Base-by-base conservation (phyloP, 106 monocot species). In the Platanthera zijinensis region DNA sequence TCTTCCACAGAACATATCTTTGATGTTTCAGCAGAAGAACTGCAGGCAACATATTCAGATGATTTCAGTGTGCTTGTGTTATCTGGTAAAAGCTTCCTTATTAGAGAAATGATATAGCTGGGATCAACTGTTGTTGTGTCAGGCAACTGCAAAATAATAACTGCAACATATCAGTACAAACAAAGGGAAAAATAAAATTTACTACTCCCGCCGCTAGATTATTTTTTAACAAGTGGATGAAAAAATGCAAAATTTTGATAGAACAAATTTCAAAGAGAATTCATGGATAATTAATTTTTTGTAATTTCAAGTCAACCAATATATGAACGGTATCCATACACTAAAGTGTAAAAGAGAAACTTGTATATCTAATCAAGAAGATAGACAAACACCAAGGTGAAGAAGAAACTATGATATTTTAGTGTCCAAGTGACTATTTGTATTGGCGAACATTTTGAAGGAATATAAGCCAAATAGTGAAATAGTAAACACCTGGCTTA, bases 81-180 rank as follows among this genome's bases (percentile, higher is more conserved):
- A 64, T 52, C 18, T 75, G 96, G 96, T 72, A 96, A 82, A 48
- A 96, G 83, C 63, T 80, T 80, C 69, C 96, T 79, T 76, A 96
- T 96, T 74, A 90, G 85, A 80, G 93, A 96, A 69, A 96, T 93
- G 22, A 91, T 84, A 73, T 90, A 91, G 82, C 96, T 92, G n/a
- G 96, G 96, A 86, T 96, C 96, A 76, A 96, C 81, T 18, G 92
- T 96, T 19, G 93, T 90, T 59, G 78, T 61, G 49, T 93, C 93
- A 61, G 61, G 18, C 30, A 82, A 62, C 96, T 93, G 84, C 84
- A 51, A 22, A 57, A 80, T 47, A 53, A 66, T 17, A 77, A 8
- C 15, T 22, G 50, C 73, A 25, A 54, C 78, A 57, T 50, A 64
- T 72, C 61, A 57, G 48, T 70, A 70, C 8, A 70, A 70, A 25